Base-by-base conservation (phyloP, 2,329 filamentous ascomycete species). In the Hortaea werneckii region DNA sequence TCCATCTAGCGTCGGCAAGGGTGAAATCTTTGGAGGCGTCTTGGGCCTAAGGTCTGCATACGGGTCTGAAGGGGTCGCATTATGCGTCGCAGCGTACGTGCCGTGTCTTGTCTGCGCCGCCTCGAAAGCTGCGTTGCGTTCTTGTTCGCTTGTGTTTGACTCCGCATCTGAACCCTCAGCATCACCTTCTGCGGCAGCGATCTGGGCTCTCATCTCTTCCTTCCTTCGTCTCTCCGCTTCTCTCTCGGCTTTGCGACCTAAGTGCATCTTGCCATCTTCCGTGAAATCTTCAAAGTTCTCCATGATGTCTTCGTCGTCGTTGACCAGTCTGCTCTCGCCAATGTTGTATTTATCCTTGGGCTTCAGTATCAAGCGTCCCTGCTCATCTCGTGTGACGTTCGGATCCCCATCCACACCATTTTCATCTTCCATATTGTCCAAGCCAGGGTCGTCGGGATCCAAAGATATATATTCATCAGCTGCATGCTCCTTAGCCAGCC, bases 211-310 rank as follows among this genome's bases (percentile, higher is more conserved):
- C 77, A 95, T 95, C 55, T 88, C 44, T 43, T 45, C 13, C 72
- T 71, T 1, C 76, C 62, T 94, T 85, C 2, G 78, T 39, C 75
- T 76, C 41, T 77, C 65, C 40, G 76, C 82, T 54, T 87, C 85
- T 13, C 77, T 79, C 65, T 92, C 86, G 0, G 87, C 87, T 50
- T 84, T 85, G 50, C 76, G 80, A 30, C 88, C 87, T 0, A 95
- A 72, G 1, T 85, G 78, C 7, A 95, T 78, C 6, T 79, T 79
- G 6, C 85, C 87, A 60, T 95, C 58, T 47, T 59, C 86, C 57
- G 62, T 65, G 50, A 86, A 95, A 45, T 90, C 83, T 49, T 96
- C 90, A 56, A 94, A 96, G 0, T 88, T 89, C 67, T 96, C 92
- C 34, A 85, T 86, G 0, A 95, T 76, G 58, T 96, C 87, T 61